Evolutionary conservation across 805 yeast genomes (phyloP).

Genomic region (Yamadazyma phyllophila): DNA sequence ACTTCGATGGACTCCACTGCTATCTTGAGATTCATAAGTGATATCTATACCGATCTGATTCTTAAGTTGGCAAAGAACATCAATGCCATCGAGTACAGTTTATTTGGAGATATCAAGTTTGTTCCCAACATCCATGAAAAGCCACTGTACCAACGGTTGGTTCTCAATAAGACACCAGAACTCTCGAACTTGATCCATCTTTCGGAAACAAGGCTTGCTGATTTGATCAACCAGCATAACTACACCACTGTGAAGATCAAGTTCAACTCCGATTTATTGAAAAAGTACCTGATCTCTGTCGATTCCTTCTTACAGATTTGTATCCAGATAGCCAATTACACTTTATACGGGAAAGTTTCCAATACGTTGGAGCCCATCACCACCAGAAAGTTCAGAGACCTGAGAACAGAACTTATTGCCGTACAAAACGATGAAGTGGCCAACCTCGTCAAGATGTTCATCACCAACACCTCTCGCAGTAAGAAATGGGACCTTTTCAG

Average conservation of each 20-base stretch:
- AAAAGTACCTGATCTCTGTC: slow-evolving; percentile 41
- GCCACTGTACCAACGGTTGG: slow-evolving; percentile 32
- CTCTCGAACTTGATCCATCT: slow-evolving; percentile 48
- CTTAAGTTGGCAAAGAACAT: slow-evolving; percentile 56
- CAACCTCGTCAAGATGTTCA: slow-evolving; percentile 58
- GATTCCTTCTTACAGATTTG: slow-evolving; percentile 54
- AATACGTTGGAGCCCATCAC: slow-evolving; percentile 59
- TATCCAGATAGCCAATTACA: slow-evolving; percentile 53
- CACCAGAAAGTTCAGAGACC: slow-evolving; percentile 63
- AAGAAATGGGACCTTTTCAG: slow-evolving; percentile 52
- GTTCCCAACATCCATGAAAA: slow-evolving; percentile 39
- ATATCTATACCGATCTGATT: slow-evolving; percentile 57
- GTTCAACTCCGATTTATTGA: slow-evolving; percentile 34
- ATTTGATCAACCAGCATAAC: slow-evolving; percentile 56
- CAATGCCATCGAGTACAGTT: slow-evolving; percentile 54
- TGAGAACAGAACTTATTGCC: slow-evolving; percentile 69
- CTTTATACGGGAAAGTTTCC: slow-evolving; percentile 51
- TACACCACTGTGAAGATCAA: slow-evolving; percentile 43
- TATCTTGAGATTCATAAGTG: slow-evolving; percentile 54
- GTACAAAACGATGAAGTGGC: slow-evolving; percentile 55
- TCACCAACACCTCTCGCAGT: slow-evolving; percentile 48
- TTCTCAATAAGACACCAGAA: slow-evolving; percentile 45
- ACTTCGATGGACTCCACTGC: slow-evolving; percentile 59
- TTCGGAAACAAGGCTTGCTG: slow-evolving; percentile 58
- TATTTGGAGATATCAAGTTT: slow-evolving; percentile 43